phyloP scores from a whole-genome alignment of 495 filamentous ascomycete genomes.

The Tricharina praecox region DNA sequence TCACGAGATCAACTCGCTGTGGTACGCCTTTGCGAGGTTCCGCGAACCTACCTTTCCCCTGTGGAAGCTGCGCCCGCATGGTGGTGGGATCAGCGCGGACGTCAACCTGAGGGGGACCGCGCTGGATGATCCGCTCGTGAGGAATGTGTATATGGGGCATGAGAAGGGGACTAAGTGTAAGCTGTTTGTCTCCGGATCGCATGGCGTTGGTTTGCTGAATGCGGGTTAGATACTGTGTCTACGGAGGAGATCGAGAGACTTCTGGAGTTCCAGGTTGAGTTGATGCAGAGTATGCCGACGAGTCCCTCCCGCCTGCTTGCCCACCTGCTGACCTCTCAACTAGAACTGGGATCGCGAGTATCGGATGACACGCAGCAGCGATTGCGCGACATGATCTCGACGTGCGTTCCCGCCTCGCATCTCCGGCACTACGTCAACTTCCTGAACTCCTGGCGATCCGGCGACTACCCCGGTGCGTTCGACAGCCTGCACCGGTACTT shows the following conservation, averaged over 20 bases:
- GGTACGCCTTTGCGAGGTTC: constrained; percentile 64
- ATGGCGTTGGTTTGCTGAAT: too few species aligned
- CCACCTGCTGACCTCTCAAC: constrained; percentile 23
- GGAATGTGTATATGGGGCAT: constrained; percentile 45
- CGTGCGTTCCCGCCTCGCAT: constrained; percentile 49
- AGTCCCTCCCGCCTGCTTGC: background rate
- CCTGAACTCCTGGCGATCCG: constrained; percentile 76
- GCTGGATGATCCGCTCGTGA: constrained; percentile 33
- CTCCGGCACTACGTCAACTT: constrained; percentile 67
- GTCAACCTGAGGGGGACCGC: constrained; percentile 23
- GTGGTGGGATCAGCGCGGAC: constrained; percentile 47
- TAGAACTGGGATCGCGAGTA: constrained; percentile 50
- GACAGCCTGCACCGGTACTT: constrained; percentile 91
- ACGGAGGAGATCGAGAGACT: constrained; percentile 70
- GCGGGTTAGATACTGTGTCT: constrained; percentile 39
- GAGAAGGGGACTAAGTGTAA: too few species aligned
- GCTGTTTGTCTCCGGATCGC: too few species aligned
- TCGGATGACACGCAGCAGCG: constrained; percentile 47
- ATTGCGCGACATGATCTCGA: constrained; percentile 48
- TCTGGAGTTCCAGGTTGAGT: constrained; percentile 71
- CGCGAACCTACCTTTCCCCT: constrained; percentile 52
- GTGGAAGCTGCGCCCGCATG: constrained; percentile 55
- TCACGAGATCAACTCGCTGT: constrained; percentile 54
- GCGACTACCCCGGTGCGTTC: constrained; percentile 77
- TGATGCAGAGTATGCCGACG: constrained; percentile 56